Evolutionary conservation across 2,329 filamentous ascomycete genomes (phyloP).

Genomic region (Aspergillus neoniger): DNA sequence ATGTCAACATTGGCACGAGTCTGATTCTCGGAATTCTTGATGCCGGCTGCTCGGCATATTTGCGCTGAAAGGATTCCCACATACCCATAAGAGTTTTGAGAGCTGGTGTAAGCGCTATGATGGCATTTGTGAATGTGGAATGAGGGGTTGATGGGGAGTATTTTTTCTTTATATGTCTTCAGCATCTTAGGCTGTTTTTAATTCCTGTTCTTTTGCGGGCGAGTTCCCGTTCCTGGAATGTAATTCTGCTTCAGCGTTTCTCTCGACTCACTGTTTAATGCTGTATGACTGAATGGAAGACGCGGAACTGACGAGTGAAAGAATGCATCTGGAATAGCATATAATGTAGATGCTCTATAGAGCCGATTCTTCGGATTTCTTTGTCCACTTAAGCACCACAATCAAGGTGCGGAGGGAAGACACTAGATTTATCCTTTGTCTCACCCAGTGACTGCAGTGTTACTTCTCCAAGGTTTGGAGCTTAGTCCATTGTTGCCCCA

Average conservation of each 20-base stretch:
- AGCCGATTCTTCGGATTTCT: no score
- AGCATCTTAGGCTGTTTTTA: constrained; percentile 16
- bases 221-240: constrained; percentile 18
- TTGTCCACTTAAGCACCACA: no score
- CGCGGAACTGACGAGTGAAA: background rate
- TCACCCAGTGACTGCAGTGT: background rate
- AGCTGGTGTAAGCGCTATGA: constrained; percentile 19
- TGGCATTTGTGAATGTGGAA: constrained; percentile 22
- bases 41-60: constrained; percentile 23
- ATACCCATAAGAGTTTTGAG: constrained; percentile 34
- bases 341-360: background rate
- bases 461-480: background rate
- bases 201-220: constrained; percentile 9
- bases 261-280: constrained; percentile 13
- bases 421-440: background rate
- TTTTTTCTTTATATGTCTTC: constrained; percentile 14
- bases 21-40: constrained; percentile 22
- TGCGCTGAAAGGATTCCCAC: constrained; percentile 26
- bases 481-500: no score
- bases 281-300: constrained; percentile 13
- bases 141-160: constrained; percentile 19
- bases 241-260: constrained; percentile 15
- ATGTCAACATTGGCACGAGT: constrained; percentile 20
- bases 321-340: background rate
- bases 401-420: background rate